Conservation (phyloP, 2,329 filamentous ascomycete species). For the Fonsecaea monophora region DNA sequence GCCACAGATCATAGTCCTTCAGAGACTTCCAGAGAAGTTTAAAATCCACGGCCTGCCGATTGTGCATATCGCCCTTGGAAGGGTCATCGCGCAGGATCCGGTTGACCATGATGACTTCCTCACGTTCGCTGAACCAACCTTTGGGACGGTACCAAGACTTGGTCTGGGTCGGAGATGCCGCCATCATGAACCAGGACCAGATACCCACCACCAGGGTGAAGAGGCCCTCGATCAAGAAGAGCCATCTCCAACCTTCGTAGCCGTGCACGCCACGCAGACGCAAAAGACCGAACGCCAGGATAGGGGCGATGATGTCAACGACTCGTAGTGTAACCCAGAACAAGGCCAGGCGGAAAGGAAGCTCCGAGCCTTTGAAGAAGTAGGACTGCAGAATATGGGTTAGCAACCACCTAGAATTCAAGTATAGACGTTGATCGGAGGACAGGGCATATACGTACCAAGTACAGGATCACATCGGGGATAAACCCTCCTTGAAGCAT, state of each 20-base stretch:
- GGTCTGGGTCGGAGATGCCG: conserved; percentile 49
- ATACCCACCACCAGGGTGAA: conserved; percentile 49
- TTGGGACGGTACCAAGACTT: conserved; percentile 43
- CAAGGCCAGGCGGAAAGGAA: conserved; percentile 57
- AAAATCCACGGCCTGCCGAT: too few relatives aligned
- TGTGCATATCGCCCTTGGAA: too few relatives aligned
- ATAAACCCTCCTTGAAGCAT: too few relatives aligned
- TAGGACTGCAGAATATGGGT: conserved; percentile 10
- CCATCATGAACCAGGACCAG: conserved; percentile 57
- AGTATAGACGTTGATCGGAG: too few relatives aligned
- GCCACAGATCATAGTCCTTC: too few relatives aligned
- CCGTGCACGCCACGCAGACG: too few relatives aligned
- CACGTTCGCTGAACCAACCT: conserved; percentile 63
- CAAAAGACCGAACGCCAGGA: conserved; percentile 49
- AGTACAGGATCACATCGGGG: too few relatives aligned
- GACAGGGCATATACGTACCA: too few relatives aligned
- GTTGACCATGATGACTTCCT: not conserved
- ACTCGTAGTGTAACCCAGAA: conserved; percentile 65
- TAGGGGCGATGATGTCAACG: conserved; percentile 49
- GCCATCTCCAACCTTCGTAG: too few relatives aligned
- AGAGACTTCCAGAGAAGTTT: too few relatives aligned
- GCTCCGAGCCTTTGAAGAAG: conserved; percentile 53
- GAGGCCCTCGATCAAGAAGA: conserved; percentile 44
- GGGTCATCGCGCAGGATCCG: too few relatives aligned
- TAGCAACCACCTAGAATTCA: too few relatives aligned